These are phyloP conservation scores for Fusarium torreyae DNA, from an alignment of 2,329 filamentous ascomycete species.

Conservation along the genomic window DNA sequence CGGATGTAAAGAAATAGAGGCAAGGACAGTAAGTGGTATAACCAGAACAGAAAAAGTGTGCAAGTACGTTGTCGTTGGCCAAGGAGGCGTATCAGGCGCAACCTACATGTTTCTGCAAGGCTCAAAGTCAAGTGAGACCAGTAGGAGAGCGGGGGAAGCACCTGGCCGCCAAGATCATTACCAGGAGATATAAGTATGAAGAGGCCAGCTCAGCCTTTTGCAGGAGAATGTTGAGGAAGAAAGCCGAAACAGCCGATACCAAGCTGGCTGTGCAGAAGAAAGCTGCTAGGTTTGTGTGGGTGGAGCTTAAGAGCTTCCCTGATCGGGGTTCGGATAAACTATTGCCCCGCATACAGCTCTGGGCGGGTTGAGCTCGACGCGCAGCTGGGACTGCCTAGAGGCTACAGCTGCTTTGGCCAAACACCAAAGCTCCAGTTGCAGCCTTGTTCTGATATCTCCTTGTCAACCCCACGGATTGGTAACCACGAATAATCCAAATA, in stretches of 20 bases:
- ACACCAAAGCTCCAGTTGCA: slow-evolving; percentile 55
- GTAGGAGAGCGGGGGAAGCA: slow-evolving; percentile 43
- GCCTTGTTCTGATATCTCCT: slow-evolving; percentile 49
- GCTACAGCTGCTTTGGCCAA: slow-evolving; percentile 51
- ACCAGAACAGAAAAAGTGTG: slow-evolving; percentile 25
- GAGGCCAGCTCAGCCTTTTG: slow-evolving; percentile 53
- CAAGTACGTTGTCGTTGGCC: slow-evolving; percentile 29
- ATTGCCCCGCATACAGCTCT: slow-evolving; percentile 47
- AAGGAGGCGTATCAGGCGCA: slow-evolving; percentile 42
- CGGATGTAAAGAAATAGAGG: slow-evolving; percentile 34
- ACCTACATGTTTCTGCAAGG: slow-evolving; percentile 50
- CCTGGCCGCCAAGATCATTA: slow-evolving; percentile 41
- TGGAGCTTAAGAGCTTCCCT: slow-evolving; percentile 21
- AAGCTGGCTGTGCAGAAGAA: slow-evolving; percentile 42
- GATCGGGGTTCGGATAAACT: slow-evolving; percentile 49
- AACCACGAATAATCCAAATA: slow-evolving; percentile 28
- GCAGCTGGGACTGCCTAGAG: slow-evolving; percentile 58
- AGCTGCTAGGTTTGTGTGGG: slow-evolving; percentile 29
- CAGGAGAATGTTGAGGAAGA: slow-evolving; percentile 43
- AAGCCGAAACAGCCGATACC: slow-evolving; percentile 49
- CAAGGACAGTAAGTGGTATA: slow-evolving; percentile 25
- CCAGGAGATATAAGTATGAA: slow-evolving; percentile 37
- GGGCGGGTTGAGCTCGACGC: slow-evolving; percentile 54
- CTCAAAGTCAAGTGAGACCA: slow-evolving; percentile 29
- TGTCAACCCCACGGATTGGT: slow-evolving; percentile 46